These are phyloP conservation scores for Benincasa hispida DNA, from an alignment of 306 rosid genomes.

Conservation along the genomic window DNA sequence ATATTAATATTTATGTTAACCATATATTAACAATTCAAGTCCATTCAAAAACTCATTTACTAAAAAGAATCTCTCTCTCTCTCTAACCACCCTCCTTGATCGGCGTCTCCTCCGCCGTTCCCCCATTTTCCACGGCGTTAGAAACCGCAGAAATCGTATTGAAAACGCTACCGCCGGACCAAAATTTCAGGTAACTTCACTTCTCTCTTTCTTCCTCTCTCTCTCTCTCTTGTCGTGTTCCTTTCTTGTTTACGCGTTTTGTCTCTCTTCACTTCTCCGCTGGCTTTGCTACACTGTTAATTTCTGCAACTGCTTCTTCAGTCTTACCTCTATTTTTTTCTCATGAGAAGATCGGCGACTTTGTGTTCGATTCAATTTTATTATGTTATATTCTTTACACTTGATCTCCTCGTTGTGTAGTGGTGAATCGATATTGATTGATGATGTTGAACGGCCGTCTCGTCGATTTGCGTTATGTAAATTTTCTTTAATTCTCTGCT, in stretches of 20 bases:
- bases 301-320: not conserved
- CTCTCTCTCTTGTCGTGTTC: not conserved
- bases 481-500: not conserved
- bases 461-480: not conserved
- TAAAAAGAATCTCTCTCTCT: not conserved
- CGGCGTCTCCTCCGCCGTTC: constrained; percentile 6
- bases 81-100: not conserved
- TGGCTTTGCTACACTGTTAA: not conserved
- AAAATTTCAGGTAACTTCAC: not conserved
- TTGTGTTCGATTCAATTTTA: not conserved
- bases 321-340: not conserved
- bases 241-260: not conserved
- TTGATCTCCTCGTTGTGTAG: not conserved
- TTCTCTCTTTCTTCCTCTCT: not conserved
- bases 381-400: not conserved
- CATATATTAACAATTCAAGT: not conserved
- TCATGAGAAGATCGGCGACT: not conserved
- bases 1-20: not conserved
- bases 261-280: not conserved
- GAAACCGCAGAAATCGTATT: not conserved
- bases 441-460: not conserved
- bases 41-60: not conserved
- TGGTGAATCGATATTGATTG: not conserved
- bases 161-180: not conserved
- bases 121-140: constrained; percentile 2